Conservation (phyloP, 2,329 filamentous ascomycete genomes). For the Ceratocystis albifundus region DNA sequence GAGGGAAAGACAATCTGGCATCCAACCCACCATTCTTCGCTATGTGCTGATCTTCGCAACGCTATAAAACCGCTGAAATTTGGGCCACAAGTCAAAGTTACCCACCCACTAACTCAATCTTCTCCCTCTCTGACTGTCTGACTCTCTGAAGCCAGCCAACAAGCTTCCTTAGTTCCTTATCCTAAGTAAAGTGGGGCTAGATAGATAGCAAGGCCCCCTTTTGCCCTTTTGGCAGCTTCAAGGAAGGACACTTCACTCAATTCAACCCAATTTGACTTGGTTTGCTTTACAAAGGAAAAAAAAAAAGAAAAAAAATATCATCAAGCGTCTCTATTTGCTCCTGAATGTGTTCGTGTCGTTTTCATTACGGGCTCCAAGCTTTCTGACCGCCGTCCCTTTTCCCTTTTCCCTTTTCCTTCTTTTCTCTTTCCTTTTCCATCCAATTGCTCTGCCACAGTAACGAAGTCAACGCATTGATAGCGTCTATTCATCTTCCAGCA, state of each 20-base stretch:
- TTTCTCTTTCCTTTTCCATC: neutral
- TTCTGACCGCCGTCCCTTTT: slow-evolving; percentile 12
- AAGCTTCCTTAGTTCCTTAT: neutral
- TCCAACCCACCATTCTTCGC: neutral
- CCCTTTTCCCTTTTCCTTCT: slow-evolving; percentile 10
- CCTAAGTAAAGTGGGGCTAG: slow-evolving; percentile 15
- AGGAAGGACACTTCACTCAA: slow-evolving; percentile 20
- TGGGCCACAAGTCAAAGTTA: neutral
- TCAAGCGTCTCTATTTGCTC: slow-evolving; percentile 12
- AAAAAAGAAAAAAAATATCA: slow-evolving; percentile 19
- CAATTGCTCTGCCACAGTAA: slow-evolving; percentile 13
- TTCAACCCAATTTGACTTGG: slow-evolving; percentile 13
- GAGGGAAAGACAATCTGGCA: neutral
- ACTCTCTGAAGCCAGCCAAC: neutral
- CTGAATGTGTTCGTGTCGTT: slow-evolving; percentile 22
- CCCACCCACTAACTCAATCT: neutral
- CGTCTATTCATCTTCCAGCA: slow-evolving; percentile 1
- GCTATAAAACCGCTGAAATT: neutral
- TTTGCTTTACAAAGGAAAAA: slow-evolving; percentile 1
- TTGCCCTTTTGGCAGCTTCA: slow-evolving; percentile 16
- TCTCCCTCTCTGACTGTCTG: neutral
- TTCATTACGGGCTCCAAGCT: slow-evolving; percentile 17
- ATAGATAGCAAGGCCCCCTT: slow-evolving; percentile 14
- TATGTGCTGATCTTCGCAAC: neutral
- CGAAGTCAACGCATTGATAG: slow-evolving; percentile 12